A percentile compares a stretch with the other conserved stretches of the same genome.
Conservation (phyloP, 805 yeast genomes). For the Candida hispaniensis region DNA sequence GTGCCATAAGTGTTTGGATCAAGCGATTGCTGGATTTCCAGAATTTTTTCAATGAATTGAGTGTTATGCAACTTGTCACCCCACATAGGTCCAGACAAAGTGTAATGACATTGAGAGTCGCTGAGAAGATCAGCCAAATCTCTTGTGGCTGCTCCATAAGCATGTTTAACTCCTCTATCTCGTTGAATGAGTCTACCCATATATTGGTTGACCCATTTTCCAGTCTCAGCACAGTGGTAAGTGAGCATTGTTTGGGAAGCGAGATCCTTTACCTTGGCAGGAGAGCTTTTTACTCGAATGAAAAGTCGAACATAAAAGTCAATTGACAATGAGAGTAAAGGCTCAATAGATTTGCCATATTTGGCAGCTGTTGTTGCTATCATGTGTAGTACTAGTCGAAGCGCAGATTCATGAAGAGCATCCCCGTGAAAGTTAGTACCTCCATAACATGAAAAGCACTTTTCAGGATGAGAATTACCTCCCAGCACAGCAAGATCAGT, state of each 20-base stretch:
- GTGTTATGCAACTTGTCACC: slow-evolving; percentile 64
- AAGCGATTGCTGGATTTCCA: slow-evolving; percentile 42
- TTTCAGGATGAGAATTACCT: slow-evolving; percentile 93
- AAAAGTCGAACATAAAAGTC: slow-evolving; percentile 89
- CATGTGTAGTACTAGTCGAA: slow-evolving; percentile 68
- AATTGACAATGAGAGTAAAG: slow-evolving; percentile 72
- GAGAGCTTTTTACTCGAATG: slow-evolving; percentile 65
- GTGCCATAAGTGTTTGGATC: slow-evolving; percentile 62
- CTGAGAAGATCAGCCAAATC: slow-evolving; percentile 37
- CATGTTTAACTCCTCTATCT: slow-evolving; percentile 23
- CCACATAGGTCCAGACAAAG: slow-evolving; percentile 96
- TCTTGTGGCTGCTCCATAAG: slow-evolving; percentile 57
- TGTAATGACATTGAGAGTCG: slow-evolving; percentile 53
- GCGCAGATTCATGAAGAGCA: slow-evolving; percentile 86
- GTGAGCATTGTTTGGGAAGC: slow-evolving; percentile 68
- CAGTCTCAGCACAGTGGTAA: slow-evolving; percentile 83
- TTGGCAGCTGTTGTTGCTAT: slow-evolving; percentile 79
- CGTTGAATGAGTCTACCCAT: slow-evolving; percentile 47
- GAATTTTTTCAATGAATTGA: slow-evolving; percentile 53
- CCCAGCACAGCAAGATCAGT: slow-evolving; percentile 95
- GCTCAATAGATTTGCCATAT: slow-evolving; percentile 79
- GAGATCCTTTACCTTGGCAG: slow-evolving; percentile 69
- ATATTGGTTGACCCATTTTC: slow-evolving; percentile 56
- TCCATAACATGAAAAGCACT: slow-evolving; percentile 89
- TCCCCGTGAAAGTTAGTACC: slow-evolving; percentile 82